Base-by-base conservation (phyloP, 2,329 filamentous ascomycete genomes). In the Fusarium kyushuense region DNA sequence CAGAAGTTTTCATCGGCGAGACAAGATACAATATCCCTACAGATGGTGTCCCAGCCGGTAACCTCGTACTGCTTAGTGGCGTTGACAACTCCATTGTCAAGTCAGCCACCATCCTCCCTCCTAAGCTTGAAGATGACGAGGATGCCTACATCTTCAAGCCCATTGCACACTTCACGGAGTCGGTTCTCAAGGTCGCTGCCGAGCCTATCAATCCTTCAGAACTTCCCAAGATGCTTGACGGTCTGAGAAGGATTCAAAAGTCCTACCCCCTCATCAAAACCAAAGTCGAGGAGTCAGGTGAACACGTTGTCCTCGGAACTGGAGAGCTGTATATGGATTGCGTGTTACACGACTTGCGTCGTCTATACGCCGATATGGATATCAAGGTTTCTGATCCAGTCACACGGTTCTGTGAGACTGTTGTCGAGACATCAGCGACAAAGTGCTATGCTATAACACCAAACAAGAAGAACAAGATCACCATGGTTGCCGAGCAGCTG, bases 271-370 rank as follows among this genome's bases (percentile, higher is more conserved):
- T 99, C 27, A 92, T 98, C 72, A 93, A 92, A 14, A 99, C 96
- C 6, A 98, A 98, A 79, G 96, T 99, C 5, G 96, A 99, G 78
- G 96, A 99, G 80, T 97, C 94, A 2, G 96, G 96, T 51, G 96
- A 99, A 79, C 96, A 99, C 76, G 91, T 99, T 69, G 86, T 99
- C 46, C 87, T 99, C 6, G 96, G 96, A 25, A 99, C 96, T 1
- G 96, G 96, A 63, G 96, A 99, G 79, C 84, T 99, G n/a, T 99
- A 99, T 82, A 98, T 99, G 94, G 96, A 99, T 78, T 99, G 96
- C 75, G 95, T 99, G 5, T 85, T 99, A 45, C 96, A 99, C 78
- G 96, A 99, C 76, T 85, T 99, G 46, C 91, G 96, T 54, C 88
- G 90, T 40, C 81, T 98, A n/a, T 99, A 97, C 76, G 94, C 96